phyloP scores from a whole-genome alignment of 768 basidiomycete genomes.

The Boletus subparvulus region DNA sequence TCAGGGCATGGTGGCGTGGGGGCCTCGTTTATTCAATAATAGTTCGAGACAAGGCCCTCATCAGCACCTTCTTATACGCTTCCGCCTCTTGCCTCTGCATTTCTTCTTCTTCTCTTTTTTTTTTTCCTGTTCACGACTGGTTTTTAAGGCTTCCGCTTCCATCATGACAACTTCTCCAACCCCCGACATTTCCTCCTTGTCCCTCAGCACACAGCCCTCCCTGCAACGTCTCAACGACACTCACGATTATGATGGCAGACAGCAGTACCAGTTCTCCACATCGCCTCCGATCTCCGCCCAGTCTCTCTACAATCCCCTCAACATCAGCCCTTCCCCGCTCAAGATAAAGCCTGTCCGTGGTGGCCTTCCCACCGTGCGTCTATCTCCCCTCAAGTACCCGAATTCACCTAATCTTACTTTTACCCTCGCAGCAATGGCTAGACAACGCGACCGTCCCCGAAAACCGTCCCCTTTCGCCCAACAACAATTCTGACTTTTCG shows the following conservation, averaged over 20 bases:
- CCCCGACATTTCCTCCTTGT: constrained; percentile 76
- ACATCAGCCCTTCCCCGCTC: constrained; percentile 65
- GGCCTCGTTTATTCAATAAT: constrained; percentile 21
- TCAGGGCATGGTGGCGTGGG: constrained; percentile 35
- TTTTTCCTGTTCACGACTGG: constrained; percentile 34
- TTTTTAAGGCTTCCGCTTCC: constrained; percentile 20
- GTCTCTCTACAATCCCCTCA: constrained; percentile 47
- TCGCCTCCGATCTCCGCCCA: constrained; percentile 57
- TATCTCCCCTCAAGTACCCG: constrained; percentile 16
- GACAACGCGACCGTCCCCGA: constrained; percentile 62
- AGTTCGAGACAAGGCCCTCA: constrained; percentile 12
- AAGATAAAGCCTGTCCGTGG: constrained; percentile 70
- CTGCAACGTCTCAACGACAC: constrained; percentile 83
- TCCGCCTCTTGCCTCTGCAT: constrained; percentile 28
- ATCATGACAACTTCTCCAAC: constrained; percentile 79
- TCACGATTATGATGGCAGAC: constrained; percentile 78
- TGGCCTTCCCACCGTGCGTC: constrained; percentile 71
- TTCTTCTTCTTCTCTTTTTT: constrained; percentile 17
- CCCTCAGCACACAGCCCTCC: constrained; percentile 59
- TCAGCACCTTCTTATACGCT: constrained; percentile 20
- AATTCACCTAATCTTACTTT: constrained; percentile 25
- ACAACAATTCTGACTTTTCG: constrained; percentile 87
- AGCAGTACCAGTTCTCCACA: constrained; percentile 71
- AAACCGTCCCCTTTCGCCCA: constrained; percentile 77
- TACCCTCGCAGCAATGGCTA: constrained; percentile 73